A percentile compares a stretch with the other conserved stretches of the same genome.
Evolutionary conservation across 495 filamentous ascomycete species (phyloP).

Genomic region (Penicillium paxilli): DNA sequence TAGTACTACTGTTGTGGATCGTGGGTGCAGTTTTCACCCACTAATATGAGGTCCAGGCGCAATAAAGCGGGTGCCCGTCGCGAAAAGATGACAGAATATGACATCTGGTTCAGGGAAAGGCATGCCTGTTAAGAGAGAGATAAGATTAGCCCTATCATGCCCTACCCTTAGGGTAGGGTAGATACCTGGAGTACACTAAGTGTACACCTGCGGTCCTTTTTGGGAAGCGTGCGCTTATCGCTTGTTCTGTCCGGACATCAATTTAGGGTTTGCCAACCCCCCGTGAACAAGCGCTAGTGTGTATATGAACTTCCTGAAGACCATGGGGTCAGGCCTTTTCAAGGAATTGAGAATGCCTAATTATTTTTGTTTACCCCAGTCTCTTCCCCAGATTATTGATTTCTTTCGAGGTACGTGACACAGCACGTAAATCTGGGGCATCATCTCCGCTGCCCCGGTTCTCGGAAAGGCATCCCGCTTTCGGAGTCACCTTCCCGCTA

Average conservation of each 20-base stretch:
- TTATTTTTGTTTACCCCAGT: neutral
- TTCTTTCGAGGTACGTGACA: neutral
- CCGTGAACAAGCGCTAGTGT: no score
- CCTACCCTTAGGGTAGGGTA: neutral
- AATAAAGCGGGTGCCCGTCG: neutral
- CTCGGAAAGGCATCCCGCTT: conserved; percentile 1
- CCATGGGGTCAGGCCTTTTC: no score
- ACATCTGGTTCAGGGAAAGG: neutral
- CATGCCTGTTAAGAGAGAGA: neutral
- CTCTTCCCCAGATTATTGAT: neutral
- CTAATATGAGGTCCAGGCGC: neutral
- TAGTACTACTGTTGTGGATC: no score
- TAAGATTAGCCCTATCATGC: neutral
- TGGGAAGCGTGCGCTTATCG: neutral
- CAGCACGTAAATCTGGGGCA: conserved; percentile 2
- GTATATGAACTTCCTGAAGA: no score
- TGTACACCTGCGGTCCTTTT: neutral
- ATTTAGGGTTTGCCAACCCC: neutral
- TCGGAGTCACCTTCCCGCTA: neutral
- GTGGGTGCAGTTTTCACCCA: neutral
- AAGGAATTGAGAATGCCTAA: no score
- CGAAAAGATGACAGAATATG: neutral
- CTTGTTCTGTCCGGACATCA: neutral
- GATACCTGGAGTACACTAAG: no score
- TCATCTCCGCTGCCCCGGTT: neutral